Conservation (phyloP, 176 grass and related monocot genomes). For the Aegilops umbellulata region DNA sequence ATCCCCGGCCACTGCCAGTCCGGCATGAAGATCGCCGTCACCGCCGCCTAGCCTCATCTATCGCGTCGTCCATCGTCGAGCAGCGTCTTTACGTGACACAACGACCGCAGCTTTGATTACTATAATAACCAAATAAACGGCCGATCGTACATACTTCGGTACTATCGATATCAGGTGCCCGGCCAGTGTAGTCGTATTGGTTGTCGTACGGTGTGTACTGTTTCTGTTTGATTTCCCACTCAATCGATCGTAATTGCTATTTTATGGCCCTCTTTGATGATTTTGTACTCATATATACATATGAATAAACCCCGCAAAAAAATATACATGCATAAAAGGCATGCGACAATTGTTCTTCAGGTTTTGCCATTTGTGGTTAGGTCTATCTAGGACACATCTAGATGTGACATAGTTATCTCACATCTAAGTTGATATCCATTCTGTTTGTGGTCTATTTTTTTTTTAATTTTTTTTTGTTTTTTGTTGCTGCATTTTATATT, state of each 20-base stretch:
- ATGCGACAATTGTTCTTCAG: background rate
- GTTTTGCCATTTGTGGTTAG: background rate
- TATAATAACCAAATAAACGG: background rate
- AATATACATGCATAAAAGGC: background rate
- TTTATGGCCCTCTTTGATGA: background rate
- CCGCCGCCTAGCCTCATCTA: background rate
- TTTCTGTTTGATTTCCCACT: background rate
- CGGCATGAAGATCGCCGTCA: conserved; percentile 60
- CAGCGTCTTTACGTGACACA: too few relatives aligned
- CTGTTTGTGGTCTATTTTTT: too few relatives aligned
- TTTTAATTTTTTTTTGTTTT: too few relatives aligned
- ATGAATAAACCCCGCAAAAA: background rate
- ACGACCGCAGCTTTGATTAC: background rate
- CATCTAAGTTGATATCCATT: too few relatives aligned
- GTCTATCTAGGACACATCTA: too few relatives aligned
- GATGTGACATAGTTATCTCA: too few relatives aligned
- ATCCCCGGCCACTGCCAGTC: conserved; percentile 47
- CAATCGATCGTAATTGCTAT: background rate
- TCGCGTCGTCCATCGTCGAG: background rate
- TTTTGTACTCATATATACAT: background rate
- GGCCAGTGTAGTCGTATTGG: background rate
- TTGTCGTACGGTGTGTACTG: background rate
- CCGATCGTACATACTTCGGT: background rate
- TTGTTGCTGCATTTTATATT: too few relatives aligned
- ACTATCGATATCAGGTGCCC: background rate